Percentiles rank a stretch among this genome's conserved stretches.
Conservation (phyloP, 495 filamentous ascomycete species). For the Chaetomium cochliodes region DNA sequence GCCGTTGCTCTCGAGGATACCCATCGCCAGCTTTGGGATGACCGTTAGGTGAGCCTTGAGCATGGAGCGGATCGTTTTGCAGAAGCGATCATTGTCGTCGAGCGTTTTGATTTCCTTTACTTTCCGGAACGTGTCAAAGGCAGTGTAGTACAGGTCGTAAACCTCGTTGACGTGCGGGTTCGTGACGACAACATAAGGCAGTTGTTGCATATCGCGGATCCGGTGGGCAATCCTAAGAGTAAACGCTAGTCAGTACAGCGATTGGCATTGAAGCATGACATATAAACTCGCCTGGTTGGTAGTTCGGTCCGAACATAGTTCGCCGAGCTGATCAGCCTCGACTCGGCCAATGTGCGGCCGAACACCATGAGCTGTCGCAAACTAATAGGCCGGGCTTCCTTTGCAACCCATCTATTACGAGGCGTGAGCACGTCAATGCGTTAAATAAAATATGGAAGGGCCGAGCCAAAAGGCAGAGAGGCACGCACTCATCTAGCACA, state of each 20-base stretch:
- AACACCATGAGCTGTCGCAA: conserved; percentile 94
- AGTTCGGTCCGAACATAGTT: conserved; percentile 97
- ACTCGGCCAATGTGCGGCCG: conserved; percentile 81
- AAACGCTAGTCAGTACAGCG: not conserved
- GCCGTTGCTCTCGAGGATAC: conserved; percentile 81
- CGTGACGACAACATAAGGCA: conserved; percentile 95
- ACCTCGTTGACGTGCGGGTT: conserved; percentile 91
- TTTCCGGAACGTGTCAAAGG: conserved; percentile 85
- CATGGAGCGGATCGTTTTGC: conserved; percentile 72
- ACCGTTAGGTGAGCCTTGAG: conserved; percentile 87
- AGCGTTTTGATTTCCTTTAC: conserved; percentile 78
- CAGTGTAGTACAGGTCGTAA: conserved; percentile 94
- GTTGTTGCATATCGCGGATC: conserved; percentile 93
- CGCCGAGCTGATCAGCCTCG: conserved; percentile 84
- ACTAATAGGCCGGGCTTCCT: conserved; percentile 81
- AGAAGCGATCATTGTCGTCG: conserved; percentile 89
- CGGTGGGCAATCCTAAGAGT: conserved; percentile 75
- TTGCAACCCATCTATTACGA: conserved; percentile 73
- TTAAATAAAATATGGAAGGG: not conserved
- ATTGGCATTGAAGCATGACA: not conserved
- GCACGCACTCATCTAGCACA: conserved; percentile 80
- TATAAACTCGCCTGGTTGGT: conserved; percentile 68
- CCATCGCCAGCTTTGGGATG: conserved; percentile 91
- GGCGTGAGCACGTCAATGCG: conserved; percentile 28
- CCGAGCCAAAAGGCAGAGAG: not conserved